Conservation (phyloP, 164 flowering plant genomes). For the Chimonanthus praecox region DNA sequence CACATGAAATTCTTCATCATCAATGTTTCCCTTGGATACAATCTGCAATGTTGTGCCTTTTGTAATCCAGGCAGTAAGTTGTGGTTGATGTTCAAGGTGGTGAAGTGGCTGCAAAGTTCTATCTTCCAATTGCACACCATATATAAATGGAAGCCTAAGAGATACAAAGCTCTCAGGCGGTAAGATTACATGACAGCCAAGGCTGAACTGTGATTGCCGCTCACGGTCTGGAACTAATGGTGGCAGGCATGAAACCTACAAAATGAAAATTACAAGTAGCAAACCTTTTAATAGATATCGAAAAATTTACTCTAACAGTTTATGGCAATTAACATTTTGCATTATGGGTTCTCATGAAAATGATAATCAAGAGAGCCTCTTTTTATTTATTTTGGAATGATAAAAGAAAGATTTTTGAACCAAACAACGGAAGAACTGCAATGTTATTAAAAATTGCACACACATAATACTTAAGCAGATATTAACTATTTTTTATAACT, state of each 20-base stretch:
- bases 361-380: neutral
- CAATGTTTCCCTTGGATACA: slow-evolving; percentile 40
- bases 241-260: slow-evolving; percentile 70
- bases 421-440: no score
- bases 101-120: slow-evolving; percentile 53
- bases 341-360: neutral
- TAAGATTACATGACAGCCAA: slow-evolving; percentile 66
- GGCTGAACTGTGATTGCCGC: slow-evolving; percentile 56
- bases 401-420: no score
- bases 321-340: neutral
- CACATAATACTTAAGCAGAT: no score
- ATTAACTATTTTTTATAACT: no score
- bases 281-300: neutral
- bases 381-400: no score
- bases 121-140: slow-evolving; percentile 69
- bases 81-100: slow-evolving; percentile 64
- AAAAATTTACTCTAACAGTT: neutral
- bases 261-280: slow-evolving; percentile 7
- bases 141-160: slow-evolving; percentile 78
- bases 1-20: slow-evolving; percentile 18
- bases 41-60: slow-evolving; percentile 64
- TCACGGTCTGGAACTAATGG: slow-evolving; percentile 41
- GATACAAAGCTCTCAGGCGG: slow-evolving; percentile 89
- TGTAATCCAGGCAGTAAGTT: slow-evolving; percentile 71
- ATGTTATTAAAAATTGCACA: no score